Evolutionary conservation across 2,329 filamentous ascomycete species (phyloP), one percentile per base, ranked within the genome.

Genomic region (Periconia sp.): DNA sequence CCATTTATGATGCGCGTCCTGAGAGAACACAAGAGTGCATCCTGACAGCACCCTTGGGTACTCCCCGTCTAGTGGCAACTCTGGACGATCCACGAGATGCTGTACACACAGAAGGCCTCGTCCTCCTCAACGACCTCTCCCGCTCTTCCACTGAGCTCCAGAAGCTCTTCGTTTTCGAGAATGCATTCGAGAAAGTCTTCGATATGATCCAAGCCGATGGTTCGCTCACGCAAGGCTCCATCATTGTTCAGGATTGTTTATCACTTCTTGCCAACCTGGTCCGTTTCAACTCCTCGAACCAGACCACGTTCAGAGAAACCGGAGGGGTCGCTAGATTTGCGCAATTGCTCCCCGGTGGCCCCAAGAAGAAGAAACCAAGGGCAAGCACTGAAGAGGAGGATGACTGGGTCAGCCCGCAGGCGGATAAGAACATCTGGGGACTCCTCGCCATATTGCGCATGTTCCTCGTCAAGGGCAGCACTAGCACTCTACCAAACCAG

Each of bases 21-120:
- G 92, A 97, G 70, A 84, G 94, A 65, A 94, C 94, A 1, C 93
- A 97, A 74, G 92, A 97, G 79, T 96, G 92, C 73, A 88, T 99
- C 44, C 88, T 96, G 54, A 90, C 87, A 5, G 92, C 94, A 2
- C 92, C 92, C 1, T 77, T 96, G 27, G 94, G 93, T 23, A 92
- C 96, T 47, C 90, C 92, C 31, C 86, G 92, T 51, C 81, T 99
- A 14, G 93, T 96, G 37, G 86, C 86, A 52, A 85, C 89, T 6
- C 81, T 99, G 41, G 91, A 96, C 65, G 94, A 99, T 69, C 82
- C 81, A 45, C 84, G 92, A 61, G 94, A 99, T 63, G 91, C 91
- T 15, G 82, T 97, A 45, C 86, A 93, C 57, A 95, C 95, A 75
- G 85, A 82, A 81, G 91, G 87, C 5, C 82, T 99, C 27, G 82